Evolutionary conservation across 257 asterid species (phyloP).

Genomic region (Gentiana straminea): DNA sequence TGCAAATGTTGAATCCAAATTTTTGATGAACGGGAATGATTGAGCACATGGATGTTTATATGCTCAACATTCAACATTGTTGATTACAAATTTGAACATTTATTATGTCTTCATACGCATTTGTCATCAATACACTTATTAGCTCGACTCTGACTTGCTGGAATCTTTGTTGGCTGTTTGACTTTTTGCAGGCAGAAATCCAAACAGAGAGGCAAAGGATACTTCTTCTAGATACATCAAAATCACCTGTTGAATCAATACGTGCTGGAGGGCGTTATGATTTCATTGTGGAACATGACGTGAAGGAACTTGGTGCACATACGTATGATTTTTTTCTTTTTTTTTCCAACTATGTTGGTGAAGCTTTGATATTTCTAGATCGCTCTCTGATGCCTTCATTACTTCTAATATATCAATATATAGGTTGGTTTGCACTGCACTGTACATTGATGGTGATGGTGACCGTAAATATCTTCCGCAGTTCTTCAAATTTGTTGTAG

Average conservation of each 20-base stretch:
- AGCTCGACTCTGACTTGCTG: too few species aligned
- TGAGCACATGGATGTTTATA: too few species aligned
- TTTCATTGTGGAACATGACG: slow-evolving; percentile 98
- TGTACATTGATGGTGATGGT: slow-evolving; percentile 70
- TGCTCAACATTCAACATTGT: too few species aligned
- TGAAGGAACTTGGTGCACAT: slow-evolving; percentile 97
- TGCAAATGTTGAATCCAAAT: too few species aligned
- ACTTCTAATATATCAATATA: slow-evolving; percentile 3
- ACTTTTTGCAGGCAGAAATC: slow-evolving; percentile 68
- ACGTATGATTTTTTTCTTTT: slow-evolving; percentile 43
- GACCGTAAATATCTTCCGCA: slow-evolving; percentile 98
- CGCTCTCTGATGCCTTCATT: background rate
- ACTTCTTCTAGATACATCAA: slow-evolving; percentile 84
- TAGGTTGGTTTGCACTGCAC: slow-evolving; percentile 97
- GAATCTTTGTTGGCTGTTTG: too few species aligned
- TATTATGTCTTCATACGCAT: too few species aligned
- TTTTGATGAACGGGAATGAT: too few species aligned
- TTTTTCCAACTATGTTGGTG: slow-evolving; percentile 8
- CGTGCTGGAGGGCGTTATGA: slow-evolving; percentile 97
- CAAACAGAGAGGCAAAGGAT: slow-evolving; percentile 96
- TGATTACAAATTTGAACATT: too few species aligned
- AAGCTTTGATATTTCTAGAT: slow-evolving; percentile 14
- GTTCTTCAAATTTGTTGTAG: slow-evolving; percentile 88
- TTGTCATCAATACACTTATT: too few species aligned
- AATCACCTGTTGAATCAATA: slow-evolving; percentile 86